A percentile compares a stretch with the other conserved stretches of the same genome.
Evolutionary conservation across 257 asterid species (phyloP).

Genomic region (Salvia hispanica): DNA sequence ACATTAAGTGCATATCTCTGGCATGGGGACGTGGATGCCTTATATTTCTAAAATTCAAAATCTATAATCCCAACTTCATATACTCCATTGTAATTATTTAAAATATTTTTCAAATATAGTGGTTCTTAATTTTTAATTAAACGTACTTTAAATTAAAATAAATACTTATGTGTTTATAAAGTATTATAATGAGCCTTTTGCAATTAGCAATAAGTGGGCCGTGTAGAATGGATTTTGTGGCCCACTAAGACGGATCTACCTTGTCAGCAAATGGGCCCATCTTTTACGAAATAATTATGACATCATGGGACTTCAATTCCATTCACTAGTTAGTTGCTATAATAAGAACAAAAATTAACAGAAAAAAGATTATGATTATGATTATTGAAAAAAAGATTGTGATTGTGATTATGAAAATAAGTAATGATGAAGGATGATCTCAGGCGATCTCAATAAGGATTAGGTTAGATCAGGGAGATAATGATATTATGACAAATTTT

Average conservation of each 20-base stretch:
- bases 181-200: too few relatives aligned
- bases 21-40: too few relatives aligned
- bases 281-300: conserved; percentile 36
- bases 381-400: conserved; percentile 1
- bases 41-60: too few relatives aligned
- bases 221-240: conserved; percentile 42
- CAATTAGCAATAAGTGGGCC: conserved; percentile 41
- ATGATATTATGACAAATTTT: conserved; percentile 30
- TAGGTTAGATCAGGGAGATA: conserved; percentile 24
- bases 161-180: too few relatives aligned
- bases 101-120: too few relatives aligned
- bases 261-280: conserved; percentile 48
- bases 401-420: conserved; percentile 22
- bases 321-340: conserved; percentile 16
- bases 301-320: conserved; percentile 37
- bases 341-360: conserved; percentile 25
- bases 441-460: conserved; percentile 26
- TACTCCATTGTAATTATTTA: too few relatives aligned
- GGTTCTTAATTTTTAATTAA: too few relatives aligned
- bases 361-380: conserved; percentile 14
- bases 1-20: too few relatives aligned
- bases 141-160: too few relatives aligned
- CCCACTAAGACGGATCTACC: conserved; percentile 38
- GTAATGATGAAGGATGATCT: conserved; percentile 36
- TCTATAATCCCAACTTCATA: too few relatives aligned